Evolutionary conservation across 2,329 filamentous ascomycete genomes (phyloP), one percentile per base, ranked within the genome.

Genomic region (Plectosphaerella cucumerina): DNA sequence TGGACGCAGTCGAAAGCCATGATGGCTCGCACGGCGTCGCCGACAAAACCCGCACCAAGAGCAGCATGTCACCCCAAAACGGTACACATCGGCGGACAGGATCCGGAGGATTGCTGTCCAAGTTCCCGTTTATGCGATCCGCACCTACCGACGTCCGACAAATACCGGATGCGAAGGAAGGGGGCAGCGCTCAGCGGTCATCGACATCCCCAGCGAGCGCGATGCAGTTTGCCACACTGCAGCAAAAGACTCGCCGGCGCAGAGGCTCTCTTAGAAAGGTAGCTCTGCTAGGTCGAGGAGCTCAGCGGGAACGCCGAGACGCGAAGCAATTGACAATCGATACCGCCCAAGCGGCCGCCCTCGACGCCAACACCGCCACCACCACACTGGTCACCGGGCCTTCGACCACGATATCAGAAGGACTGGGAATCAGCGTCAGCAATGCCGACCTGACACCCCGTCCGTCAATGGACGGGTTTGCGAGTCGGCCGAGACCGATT

Each of bases 241-340:
- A 69, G 62, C 75, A 67, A 65, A 77, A 68, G 72, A 77, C 59
- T 68, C 80, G 90, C 50, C 85, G 85, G 60, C 82, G 92, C 53
- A 89, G 88, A 64, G 91, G 90, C 4, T 96, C 92, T 11, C 74
- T 97, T 65, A 82, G 92, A 53, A 96, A 96, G 69, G 90, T 89
- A 11, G 91, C 90, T 22, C 75, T 96, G 46, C 76, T 96, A 17
- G 89, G 90, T 15, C 87, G 87, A 55, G 86, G 86, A 54, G 82
- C 77, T 50, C 84, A 81, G 65, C 77, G 80, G 53, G 83, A 82
- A 59, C 77, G 70, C 61, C 79, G 72, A 57, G 83, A 84, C 50
- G 70, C 67, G 50, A 79, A 73, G 50, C 65, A 70, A 17, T 59
- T 76, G 52, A 68, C 65, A 18, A 68, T 77, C 50, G 70, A 77